A percentile compares a stretch with the other conserved stretches of the same genome.
Evolutionary conservation across 2,329 filamentous ascomycete species (phyloP).

Genomic region (Epichloe uncinata): DNA sequence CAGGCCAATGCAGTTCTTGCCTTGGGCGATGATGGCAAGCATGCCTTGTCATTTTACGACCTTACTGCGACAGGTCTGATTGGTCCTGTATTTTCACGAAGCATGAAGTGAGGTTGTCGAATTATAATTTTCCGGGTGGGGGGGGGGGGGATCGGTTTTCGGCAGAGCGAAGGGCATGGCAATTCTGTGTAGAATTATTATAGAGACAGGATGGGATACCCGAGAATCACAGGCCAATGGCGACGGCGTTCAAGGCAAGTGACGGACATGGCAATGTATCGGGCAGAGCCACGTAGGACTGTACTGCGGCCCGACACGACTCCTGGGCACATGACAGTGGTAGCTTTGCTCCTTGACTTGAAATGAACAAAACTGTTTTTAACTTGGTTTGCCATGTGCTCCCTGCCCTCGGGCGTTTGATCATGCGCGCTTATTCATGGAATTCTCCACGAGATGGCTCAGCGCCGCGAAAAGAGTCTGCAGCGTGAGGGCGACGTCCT

Average conservation of each 20-base stretch:
- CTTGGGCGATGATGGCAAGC: too few relatives aligned
- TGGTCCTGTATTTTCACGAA: background rate
- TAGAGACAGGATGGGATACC: slow-evolving; percentile 2
- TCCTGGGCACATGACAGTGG: background rate
- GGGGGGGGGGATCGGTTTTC: background rate
- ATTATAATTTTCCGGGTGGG: background rate
- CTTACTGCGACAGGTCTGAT: too few relatives aligned
- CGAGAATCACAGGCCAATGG: background rate
- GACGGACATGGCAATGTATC: background rate
- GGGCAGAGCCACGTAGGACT: background rate
- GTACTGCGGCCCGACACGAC: background rate
- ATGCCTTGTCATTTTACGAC: too few relatives aligned
- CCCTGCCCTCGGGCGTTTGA: too few relatives aligned
- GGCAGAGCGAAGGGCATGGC: background rate
- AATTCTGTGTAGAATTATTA: slow-evolving; percentile 2
- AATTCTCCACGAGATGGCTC: too few relatives aligned
- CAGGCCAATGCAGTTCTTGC: background rate
- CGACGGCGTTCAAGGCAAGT: slow-evolving; percentile 2
- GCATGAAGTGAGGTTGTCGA: background rate
- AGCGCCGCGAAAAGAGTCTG: too few relatives aligned
- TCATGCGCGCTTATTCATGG: too few relatives aligned
- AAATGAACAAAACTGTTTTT: too few relatives aligned
- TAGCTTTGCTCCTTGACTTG: too few relatives aligned
- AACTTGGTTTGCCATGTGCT: too few relatives aligned
- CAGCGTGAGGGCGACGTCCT: too few relatives aligned